These are phyloP conservation scores for Serendipita sp. DNA, from an alignment of 768 basidiomycete species.

Conservation along the genomic window DNA sequence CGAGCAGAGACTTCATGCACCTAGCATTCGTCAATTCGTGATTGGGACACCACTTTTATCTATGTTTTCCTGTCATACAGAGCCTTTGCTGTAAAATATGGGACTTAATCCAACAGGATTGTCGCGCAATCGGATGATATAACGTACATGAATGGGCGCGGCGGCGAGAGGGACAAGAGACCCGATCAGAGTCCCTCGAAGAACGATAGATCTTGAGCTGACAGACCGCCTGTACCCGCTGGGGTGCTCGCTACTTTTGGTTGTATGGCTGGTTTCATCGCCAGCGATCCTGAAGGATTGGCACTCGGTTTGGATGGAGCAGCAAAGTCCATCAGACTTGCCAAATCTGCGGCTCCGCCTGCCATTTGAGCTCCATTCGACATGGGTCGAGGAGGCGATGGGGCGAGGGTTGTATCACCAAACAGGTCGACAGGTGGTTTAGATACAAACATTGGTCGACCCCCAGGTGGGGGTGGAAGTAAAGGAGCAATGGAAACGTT, in stretches of 20 bases:
- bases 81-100: too few species aligned
- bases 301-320: not conserved
- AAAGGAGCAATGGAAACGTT: not conserved
- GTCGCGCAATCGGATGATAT: too few species aligned
- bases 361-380: not conserved
- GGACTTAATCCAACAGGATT: too few species aligned
- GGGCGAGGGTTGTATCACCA: not conserved
- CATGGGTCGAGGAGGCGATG: not conserved
- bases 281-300: not conserved
- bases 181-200: slow-evolving; percentile 52
- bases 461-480: not conserved
- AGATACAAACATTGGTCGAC: not conserved
- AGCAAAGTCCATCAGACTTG: not conserved
- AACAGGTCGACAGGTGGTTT: not conserved
- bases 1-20: too few species aligned
- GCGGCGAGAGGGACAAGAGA: not conserved
- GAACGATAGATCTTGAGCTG: slow-evolving; percentile 74
- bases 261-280: not conserved
- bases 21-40: too few species aligned
- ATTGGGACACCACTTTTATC: too few species aligned
- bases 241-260: too few species aligned
- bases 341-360: not conserved
- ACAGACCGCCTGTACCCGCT: slow-evolving; percentile 37
- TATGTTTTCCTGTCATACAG: too few species aligned
- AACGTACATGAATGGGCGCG: too few species aligned